Evolutionary conservation across 179 eudicot species (phyloP), one percentile per base, ranked within the genome.

Genomic region (Monotropa hypopitys): DNA sequence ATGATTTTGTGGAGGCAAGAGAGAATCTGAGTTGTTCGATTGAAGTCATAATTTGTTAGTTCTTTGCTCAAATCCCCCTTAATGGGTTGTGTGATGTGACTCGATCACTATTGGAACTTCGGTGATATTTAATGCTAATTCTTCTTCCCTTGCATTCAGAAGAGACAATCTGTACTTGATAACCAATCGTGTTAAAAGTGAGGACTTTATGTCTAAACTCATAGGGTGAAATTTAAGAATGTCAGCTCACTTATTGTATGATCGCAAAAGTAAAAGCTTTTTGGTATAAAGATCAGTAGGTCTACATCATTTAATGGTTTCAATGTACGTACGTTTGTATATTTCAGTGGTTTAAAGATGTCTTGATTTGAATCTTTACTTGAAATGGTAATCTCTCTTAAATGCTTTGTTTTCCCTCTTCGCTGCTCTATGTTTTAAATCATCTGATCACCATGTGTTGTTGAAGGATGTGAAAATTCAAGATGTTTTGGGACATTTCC

Each of bases 391-490:
- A 40, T 9, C 13, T 47, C 43, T 50, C 8, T 50, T 16, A 7
- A 18, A 56, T 2, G 1, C 50, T 11, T 50, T 11, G 12, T 15
- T 26, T 49, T 15, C 53, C 5, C 26, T n/a, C 59, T 66, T 32
- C 8, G 9, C 21, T 6, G 32, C 38, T 26, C 43, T 32, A 4
- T 61, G 38, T 26, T 23, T 30, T 32, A 26, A 21, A 26, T 7
- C 16, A 76, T 45, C 38, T 72, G 54, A 47, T 61, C 18, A 16
- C 62, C 42, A 28, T 74, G 47, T 49, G 75, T 50, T 73, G 80
- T 77, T 85, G 79, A 83, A 95, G 99, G 99, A 89, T 81, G 97
- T 90, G 82, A 95, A 95, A 87, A 86, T 95, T 81, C 92, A 93
- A 77, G 82, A 88, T 87, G 89, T 93, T 59, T 82, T 95, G 88